Conservation (phyloP, 2,329 filamentous ascomycete species). For the Fusarium circinatum region DNA sequence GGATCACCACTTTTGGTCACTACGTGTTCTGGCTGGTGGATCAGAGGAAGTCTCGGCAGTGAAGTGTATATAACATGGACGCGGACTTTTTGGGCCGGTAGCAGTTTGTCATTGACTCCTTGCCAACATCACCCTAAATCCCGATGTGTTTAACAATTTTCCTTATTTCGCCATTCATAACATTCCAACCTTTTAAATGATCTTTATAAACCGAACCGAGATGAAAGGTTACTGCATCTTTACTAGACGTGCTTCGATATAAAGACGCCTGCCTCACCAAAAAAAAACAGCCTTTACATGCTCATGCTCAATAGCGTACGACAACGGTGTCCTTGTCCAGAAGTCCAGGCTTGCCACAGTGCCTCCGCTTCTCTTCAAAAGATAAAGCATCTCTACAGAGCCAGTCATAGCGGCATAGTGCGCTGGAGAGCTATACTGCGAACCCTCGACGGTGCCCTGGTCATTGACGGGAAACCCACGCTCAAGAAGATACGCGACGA, state of each 20-base stretch:
- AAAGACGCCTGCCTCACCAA: not conserved
- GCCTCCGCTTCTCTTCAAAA: fast-evolving
- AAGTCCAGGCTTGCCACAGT: not conserved
- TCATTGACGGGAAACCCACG: not conserved
- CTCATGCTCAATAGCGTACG: not conserved
- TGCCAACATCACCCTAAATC: fast-evolving
- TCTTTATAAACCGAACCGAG: not conserved
- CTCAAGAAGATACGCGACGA: not conserved
- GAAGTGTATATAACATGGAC: not conserved
- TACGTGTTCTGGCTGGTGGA: fast-evolving
- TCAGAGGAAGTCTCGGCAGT: fast-evolving
- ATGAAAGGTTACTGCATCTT: not conserved
- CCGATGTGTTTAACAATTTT: not conserved
- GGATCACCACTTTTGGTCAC: fast-evolving
- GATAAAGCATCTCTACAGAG: not conserved
- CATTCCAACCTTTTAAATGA: not conserved
- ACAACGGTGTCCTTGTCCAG: not conserved
- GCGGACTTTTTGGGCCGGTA: fast-evolving
- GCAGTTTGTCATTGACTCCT: not conserved
- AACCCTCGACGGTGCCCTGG: not conserved
- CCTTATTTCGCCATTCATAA: not conserved
- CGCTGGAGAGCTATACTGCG: not conserved
- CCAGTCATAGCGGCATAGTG: not conserved
- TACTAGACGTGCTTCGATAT: not conserved
- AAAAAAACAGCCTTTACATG: not conserved